phyloP scores from a whole-genome alignment of 345 rosid genomes.

The Hibiscus trionum region DNA sequence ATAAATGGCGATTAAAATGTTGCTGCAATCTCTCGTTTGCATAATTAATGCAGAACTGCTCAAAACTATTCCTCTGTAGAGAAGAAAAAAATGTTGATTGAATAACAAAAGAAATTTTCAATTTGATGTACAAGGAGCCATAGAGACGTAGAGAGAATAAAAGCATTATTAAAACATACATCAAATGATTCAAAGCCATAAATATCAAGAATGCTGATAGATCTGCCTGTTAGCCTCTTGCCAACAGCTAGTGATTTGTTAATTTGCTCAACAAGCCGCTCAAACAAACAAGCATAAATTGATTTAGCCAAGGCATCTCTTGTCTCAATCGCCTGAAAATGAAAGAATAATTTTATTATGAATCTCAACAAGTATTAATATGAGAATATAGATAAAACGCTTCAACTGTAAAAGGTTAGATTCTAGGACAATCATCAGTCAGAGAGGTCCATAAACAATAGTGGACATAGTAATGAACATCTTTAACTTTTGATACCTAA shows the following conservation, averaged over 20 bases:
- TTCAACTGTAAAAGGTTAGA: neutral
- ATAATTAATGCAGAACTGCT: conserved; percentile 98
- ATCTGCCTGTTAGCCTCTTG: conserved; percentile 87
- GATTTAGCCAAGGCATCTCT: conserved; percentile 98
- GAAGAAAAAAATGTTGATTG: conserved; percentile 15
- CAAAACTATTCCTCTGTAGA: conserved; percentile 93
- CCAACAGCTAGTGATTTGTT: conserved; percentile 95
- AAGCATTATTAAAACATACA: conserved; percentile 36
- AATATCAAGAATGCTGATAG: conserved; percentile 97
- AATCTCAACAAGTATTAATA: neutral
- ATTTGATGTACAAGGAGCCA: neutral
- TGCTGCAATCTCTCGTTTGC: conserved; percentile 99
- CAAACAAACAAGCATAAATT: conserved; percentile 82
- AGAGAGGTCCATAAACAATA: neutral
- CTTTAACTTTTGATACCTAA: neutral
- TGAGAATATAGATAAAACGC: neutral
- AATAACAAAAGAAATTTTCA: neutral
- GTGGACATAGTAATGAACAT: neutral
- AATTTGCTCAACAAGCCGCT: conserved; percentile 93
- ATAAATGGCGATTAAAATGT: conserved; percentile 93
- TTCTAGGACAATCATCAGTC: neutral
- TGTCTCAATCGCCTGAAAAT: conserved; percentile 66
- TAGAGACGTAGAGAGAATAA: conserved; percentile 8
- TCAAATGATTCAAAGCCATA: conserved; percentile 98
- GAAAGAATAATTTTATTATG: conserved; percentile 7